Evolutionary conservation across 805 yeast genomes (phyloP), one percentile per base, ranked within the genome.

Genomic region (Candida taoyuanica): DNA sequence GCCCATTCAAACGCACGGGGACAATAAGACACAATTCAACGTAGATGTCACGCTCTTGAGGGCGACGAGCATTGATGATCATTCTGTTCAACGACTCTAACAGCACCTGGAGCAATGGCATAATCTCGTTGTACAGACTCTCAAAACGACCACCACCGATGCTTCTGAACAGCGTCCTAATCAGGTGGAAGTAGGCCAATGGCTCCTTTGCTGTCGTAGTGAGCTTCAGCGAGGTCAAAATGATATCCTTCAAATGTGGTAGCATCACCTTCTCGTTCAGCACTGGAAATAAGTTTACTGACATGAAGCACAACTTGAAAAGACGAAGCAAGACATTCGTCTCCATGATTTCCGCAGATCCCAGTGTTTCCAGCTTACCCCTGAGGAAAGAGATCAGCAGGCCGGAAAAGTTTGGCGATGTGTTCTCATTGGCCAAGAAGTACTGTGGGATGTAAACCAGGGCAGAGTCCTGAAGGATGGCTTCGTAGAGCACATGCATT

Each of bases 131-230:
- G 65, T 94, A 94, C 14, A 93, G 67, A 37, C 81, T 79, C 59
- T 93, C 99, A 58, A 93, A 91, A 42, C 98, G 70, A 6, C 98
- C 98, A 35, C 98, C 98, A 24, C 97, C 96, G 33, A 93, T 89
- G 53, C 95, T 85, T 60, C 98, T 72, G 68, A 93, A 93, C 34
- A 93, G 65, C 0, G 95, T 86, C 52, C 98, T 70, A 17, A 93
- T 82, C 50, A 93, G 68, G 51, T 88, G 85, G 46, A 91, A 89
- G 58, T 88, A 93, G 3, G 87, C 86, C 17, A 86, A 70, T 5
- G 98, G 98, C 55, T 91, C 96, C 48, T 85, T 83, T 0, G 97
- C 85, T 7, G 80, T 78, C 1, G 96, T 83, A 0, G 96, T 79
- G 37, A 77, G 70, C 42, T 80, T 78, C 56, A 93, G 67, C 0